Conservation (phyloP, 2,329 filamentous ascomycete species). For the Penicillium sp. region DNA sequence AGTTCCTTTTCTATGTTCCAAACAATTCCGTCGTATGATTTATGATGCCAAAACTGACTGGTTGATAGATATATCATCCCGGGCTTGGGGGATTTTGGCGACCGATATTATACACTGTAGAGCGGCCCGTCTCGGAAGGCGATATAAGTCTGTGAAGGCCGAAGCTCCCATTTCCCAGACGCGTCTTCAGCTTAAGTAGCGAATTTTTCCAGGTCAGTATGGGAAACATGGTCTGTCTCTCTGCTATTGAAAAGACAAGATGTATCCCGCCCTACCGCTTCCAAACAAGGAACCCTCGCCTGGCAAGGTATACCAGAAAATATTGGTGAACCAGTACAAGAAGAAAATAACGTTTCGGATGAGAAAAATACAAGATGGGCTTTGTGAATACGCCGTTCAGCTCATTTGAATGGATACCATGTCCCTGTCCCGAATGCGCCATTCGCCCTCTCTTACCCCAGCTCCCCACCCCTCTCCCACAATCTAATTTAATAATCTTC, state of each 20-base stretch:
- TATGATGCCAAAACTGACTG: constrained; percentile 14
- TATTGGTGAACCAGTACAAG: background rate
- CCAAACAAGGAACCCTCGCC: too few relatives aligned
- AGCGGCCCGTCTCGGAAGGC: background rate
- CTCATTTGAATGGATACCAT: constrained; percentile 16
- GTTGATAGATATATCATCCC: constrained; percentile 81
- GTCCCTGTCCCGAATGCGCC: constrained; percentile 26
- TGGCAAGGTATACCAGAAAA: too few relatives aligned
- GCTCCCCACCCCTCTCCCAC: too few relatives aligned
- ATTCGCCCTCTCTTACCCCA: constrained; percentile 16
- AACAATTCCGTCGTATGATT: too few relatives aligned
- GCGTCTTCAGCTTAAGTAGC: too few relatives aligned
- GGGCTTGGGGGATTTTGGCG: constrained; percentile 90
- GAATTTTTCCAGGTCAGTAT: too few relatives aligned
- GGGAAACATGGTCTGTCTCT: too few relatives aligned
- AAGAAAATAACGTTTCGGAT: background rate
- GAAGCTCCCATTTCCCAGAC: too few relatives aligned
- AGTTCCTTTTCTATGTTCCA: constrained; percentile 32
- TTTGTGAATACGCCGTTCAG: constrained; percentile 9
- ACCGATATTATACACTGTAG: constrained; percentile 90
- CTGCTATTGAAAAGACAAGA: too few relatives aligned
- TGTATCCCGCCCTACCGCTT: too few relatives aligned
- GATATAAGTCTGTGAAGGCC: background rate
- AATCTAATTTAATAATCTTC: constrained; percentile 37
- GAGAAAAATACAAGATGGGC: background rate